Percentiles rank a stretch among this genome's conserved stretches.
These are phyloP conservation scores for Suhomyces ambrosiae DNA, from an alignment of 1,139 yeast species.

Conservation along the genomic window DNA sequence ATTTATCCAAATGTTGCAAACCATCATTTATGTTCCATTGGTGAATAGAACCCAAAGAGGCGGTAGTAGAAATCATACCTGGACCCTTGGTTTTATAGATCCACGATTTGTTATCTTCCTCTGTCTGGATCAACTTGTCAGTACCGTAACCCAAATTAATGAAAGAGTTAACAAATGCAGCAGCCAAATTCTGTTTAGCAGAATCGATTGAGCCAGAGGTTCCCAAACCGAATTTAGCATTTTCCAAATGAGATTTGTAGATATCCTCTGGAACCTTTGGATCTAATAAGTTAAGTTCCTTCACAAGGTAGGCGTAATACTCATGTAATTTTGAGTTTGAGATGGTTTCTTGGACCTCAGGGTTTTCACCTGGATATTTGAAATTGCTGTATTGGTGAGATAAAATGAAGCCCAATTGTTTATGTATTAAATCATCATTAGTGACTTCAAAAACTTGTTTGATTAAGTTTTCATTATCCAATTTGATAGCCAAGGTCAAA, in stretches of 20 bases:
- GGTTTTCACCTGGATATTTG: slow-evolving; percentile 62
- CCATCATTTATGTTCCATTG: slow-evolving; percentile 94
- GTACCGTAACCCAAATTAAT: slow-evolving; percentile 88
- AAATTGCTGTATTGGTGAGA: slow-evolving; percentile 87
- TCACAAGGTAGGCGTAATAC: slow-evolving; percentile 75
- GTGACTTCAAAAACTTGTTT: slow-evolving; percentile 78
- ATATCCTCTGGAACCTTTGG: slow-evolving; percentile 96
- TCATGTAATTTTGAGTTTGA: slow-evolving; percentile 80
- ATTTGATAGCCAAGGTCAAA: slow-evolving; percentile 80
- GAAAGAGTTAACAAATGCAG: slow-evolving; percentile 89
- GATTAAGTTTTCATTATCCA: slow-evolving; percentile 80
- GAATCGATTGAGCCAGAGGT: slow-evolving; percentile 79
- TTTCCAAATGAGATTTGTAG: slow-evolving; percentile 87
- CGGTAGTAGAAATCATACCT: slow-evolving; percentile 94
- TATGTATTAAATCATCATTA: slow-evolving; percentile 69
- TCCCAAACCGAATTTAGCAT: slow-evolving; percentile 56
- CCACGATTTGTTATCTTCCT: slow-evolving; percentile 77
- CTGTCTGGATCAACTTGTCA: slow-evolving; percentile 78
- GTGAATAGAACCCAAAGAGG: slow-evolving; percentile 85
- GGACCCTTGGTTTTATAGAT: slow-evolving; percentile 89
- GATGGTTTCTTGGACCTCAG: slow-evolving; percentile 82
- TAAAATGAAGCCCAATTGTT: slow-evolving; percentile 88
- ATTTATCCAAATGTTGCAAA: slow-evolving; percentile 85
- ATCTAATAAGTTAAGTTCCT: slow-evolving; percentile 83
- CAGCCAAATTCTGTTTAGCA: slow-evolving; percentile 95